Conservation (phyloP, 164 flowering plant species). For the Kalanchoe fedtschenkoi region DNA sequence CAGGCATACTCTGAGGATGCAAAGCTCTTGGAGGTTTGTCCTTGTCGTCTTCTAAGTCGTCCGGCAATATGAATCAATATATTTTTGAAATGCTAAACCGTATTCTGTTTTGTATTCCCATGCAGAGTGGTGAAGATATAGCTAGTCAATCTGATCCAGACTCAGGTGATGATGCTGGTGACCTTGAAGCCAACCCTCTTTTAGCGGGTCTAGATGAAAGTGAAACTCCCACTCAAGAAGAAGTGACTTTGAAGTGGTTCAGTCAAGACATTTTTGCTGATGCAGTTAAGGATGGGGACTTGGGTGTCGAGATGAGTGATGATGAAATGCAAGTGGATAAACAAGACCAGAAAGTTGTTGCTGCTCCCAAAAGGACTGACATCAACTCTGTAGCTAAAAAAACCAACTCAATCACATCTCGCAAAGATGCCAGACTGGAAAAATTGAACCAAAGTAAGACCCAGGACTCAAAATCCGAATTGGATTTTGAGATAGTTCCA, state of each 20-base stretch:
- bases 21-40: conserved; percentile 48
- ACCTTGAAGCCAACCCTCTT: conserved; percentile 69
- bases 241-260: conserved; percentile 69
- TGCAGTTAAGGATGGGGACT: conserved; percentile 41
- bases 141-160: conserved; percentile 38
- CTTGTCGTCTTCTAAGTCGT: background rate
- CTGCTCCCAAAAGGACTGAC: conserved; percentile 15
- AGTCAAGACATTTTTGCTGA: conserved; percentile 81
- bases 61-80: background rate
- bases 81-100: background rate
- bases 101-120: background rate
- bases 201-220: conserved; percentile 58
- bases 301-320: conserved; percentile 38
- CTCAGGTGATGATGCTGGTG: conserved; percentile 49
- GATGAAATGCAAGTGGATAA: conserved; percentile 53
- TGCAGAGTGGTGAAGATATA: conserved; percentile 45
- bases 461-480: conserved; percentile 18
- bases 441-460: background rate
- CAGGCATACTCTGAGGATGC: conserved; percentile 31
- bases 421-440: background rate
- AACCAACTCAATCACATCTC: background rate
- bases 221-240: conserved; percentile 46
- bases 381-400: conserved; percentile 10
- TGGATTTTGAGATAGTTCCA: conserved; percentile 82
- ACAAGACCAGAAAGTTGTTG: conserved; percentile 13